These are phyloP conservation scores for Chloromonas sp. DNA, from an alignment of 163 green algal species.

Conservation along the genomic window DNA sequence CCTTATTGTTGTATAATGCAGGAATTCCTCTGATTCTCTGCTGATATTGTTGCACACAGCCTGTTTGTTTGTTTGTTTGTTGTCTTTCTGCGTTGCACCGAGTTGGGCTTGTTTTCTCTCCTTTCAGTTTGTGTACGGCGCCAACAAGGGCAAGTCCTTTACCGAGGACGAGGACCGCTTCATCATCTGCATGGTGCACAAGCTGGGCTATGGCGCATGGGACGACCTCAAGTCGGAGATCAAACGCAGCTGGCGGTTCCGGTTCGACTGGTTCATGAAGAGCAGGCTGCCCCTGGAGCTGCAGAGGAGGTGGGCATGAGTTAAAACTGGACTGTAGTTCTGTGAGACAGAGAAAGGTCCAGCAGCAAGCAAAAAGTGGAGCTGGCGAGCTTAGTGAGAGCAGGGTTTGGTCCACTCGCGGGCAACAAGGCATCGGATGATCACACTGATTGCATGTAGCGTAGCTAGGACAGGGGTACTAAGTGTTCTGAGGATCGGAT, in stretches of 20 bases:
- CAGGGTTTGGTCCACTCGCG: not conserved
- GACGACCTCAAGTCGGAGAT: slow-evolving; percentile 97
- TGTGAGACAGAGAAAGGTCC: not conserved
- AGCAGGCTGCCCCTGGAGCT: slow-evolving; percentile 78
- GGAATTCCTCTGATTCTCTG: too few relatives aligned
- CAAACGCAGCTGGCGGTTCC: slow-evolving; percentile 87
- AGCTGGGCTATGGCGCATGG: slow-evolving; percentile 95
- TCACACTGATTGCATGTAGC: not conserved
- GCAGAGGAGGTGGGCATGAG: slow-evolving; percentile 4
- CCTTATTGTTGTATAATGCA: too few relatives aligned
- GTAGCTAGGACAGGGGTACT: not conserved
- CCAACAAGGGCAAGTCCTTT: slow-evolving; percentile 95
- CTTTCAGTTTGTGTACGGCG: slow-evolving; percentile 80
- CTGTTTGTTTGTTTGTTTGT: too few relatives aligned
- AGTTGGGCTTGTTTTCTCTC: too few relatives aligned
- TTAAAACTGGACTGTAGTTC: not conserved
- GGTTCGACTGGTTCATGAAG: slow-evolving; percentile 99
- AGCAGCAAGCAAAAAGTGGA: not conserved
- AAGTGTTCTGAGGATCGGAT: slow-evolving; percentile 8
- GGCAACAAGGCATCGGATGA: not conserved
- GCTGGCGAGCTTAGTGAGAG: not conserved
- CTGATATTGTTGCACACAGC: too few relatives aligned
- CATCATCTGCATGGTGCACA: slow-evolving; percentile 94
- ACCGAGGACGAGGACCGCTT: slow-evolving; percentile 99
- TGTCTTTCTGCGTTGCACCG: too few relatives aligned